Evolutionary conservation across 176 grass and related monocot species (phyloP), one percentile per base, ranked within the genome.

Genomic region (Rhipidocladum racemiflorum): DNA sequence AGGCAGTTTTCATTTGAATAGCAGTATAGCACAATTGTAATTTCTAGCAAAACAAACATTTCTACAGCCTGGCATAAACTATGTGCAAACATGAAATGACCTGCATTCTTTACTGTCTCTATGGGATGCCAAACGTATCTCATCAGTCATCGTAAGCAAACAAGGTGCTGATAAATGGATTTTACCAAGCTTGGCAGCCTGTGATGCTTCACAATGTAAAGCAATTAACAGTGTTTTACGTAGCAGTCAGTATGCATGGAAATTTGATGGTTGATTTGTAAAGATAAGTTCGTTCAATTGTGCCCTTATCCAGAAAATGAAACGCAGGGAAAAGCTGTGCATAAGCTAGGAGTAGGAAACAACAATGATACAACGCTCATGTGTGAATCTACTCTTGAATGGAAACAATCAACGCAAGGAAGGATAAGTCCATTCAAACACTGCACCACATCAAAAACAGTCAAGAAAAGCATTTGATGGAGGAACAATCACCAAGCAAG

Each of bases 1-100:
- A 66, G 71, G 45, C 34, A 61, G 15, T 70, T 81, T 75, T 23
- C 8, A 29, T 70, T 84, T 69, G 16, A 70, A 44, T 44, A 75
- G 12, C 51, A 75, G 16, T 63, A 44, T 44, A 75, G 12, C 51
- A 75, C 20, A 56, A 44, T 35, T 65, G 51, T 28, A 42, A 71
- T 48, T 28, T 55, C 4, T 39, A 28, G 29, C 30, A 71, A 71
- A 77, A 35, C 10, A 78, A 76, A 34, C 35, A 71, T 76, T 14
- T 65, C 38, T 36, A 64, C 0, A 80, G 45, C 43, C 35, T 20
- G 48, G 24, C 6, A 28, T 72, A 16, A 74, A 65, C 13, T 61
- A 76, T 61, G 74, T 39, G 7, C 23, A 57, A 48, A 43, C 25
- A 30, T 74, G 29, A 60, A 84, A 49, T 68, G 53, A 68, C 6